Base-by-base conservation (phyloP, 495 filamentous ascomycete genomes). In the Staphylotrichum tortipilum region DNA sequence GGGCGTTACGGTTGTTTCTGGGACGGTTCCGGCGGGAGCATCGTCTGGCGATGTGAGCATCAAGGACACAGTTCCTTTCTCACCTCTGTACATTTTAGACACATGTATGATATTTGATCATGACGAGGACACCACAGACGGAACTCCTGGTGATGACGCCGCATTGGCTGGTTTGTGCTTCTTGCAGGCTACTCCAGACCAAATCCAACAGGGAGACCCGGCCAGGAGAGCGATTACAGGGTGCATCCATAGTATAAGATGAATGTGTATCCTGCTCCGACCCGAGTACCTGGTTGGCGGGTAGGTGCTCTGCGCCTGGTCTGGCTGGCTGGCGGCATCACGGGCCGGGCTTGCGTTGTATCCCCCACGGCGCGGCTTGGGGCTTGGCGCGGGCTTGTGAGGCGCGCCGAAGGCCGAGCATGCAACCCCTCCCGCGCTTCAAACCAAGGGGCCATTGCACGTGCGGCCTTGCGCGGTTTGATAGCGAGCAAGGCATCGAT, bases 1-100 rank as follows among this genome's bases (percentile, higher is more conserved):
- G 24, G 60, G 60, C 60, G 60, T 60, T 62, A 49, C 44, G 60
- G 57, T 58, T 58, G 52, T 55, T 58, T 58, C 31, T 40, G 14
- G 38, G 44, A 36, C 53, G 48, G 44, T 21, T 52, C 19, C 44
- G 45, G 43, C 30, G 12, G 17, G 46, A 17, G 36, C 26, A 42
- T 40, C n/a, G 21, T 15, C 31, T 34, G 29, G 28, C 22, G 22
- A 34, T 57, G 28, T 24, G 36, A 42, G 17, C 28, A 50, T 48
- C 18, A 19, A 29, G 18, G 34, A 11, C 12, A 41, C 17, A 34
- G 3, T 14, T 9, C 3, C 31, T 22, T 31, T 19, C 40, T 21
- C 34, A 15, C 10, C 17, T 47, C 37, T 55, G 42, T 50, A 50
- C 24, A 55, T 28, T 47, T n/a, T n/a, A n/a, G n/a, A 29, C 28